A percentile compares a stretch with the other conserved stretches of the same genome.
Conservation (phyloP, 192 early-diverging fungal species). For the Coemansia sp. region DNA sequence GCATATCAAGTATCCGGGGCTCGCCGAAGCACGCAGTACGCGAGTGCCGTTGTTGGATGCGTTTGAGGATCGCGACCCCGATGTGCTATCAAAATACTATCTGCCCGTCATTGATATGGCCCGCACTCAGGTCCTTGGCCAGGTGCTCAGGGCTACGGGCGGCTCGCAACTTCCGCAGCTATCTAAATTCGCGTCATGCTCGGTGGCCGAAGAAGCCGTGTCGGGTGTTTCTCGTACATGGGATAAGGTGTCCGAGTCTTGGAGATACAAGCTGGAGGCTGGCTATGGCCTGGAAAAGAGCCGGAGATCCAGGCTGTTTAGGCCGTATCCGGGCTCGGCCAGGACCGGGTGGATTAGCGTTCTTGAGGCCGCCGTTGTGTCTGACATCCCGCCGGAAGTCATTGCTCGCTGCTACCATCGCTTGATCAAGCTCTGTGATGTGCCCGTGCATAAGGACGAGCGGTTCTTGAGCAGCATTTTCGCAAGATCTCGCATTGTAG, state of each 20-base stretch:
- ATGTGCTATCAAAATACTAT: not conserved
- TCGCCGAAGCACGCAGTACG: constrained; percentile 18
- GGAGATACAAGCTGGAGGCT: not conserved
- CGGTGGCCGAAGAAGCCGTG: constrained; percentile 37
- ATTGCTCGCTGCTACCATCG: constrained; percentile 37
- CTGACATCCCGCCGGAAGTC: constrained; percentile 35
- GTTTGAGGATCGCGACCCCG: not conserved
- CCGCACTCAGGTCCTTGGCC: constrained; percentile 37
- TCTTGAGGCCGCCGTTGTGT: constrained; percentile 19
- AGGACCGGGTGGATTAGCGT: constrained; percentile 28
- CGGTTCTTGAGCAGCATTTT: not conserved
- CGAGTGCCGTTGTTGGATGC: constrained; percentile 15
- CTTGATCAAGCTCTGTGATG: constrained; percentile 25
- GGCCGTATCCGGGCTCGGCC: not conserved
- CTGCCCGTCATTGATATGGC: constrained; percentile 33
- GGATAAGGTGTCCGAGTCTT: constrained; percentile 4
- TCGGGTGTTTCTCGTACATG: constrained; percentile 19
- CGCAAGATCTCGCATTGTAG: not conserved
- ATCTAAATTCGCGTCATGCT: constrained; percentile 29
- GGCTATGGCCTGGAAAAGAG: not conserved
- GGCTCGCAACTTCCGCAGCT: constrained; percentile 5
- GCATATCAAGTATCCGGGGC: constrained; percentile 25
- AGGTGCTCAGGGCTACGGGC: not conserved
- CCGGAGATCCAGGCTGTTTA: not conserved
- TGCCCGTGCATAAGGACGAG: not conserved